A percentile compares a stretch with the other conserved stretches of the same genome.
These are phyloP conservation scores for Tolypocladium ovalisporum DNA, from an alignment of 2,329 filamentous ascomycete genomes.

Conservation along the genomic window DNA sequence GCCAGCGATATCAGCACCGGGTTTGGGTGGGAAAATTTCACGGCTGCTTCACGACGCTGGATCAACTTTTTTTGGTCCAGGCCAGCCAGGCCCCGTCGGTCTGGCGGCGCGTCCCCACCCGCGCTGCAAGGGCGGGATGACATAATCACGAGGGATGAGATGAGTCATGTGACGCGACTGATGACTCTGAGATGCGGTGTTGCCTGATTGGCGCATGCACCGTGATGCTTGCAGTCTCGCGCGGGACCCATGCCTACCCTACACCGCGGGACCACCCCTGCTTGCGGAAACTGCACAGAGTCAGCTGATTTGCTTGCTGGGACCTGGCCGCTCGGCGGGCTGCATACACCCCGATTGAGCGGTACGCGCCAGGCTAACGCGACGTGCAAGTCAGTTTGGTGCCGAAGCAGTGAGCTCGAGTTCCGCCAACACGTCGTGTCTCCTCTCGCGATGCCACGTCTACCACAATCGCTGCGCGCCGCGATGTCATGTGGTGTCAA, in stretches of 20 bases:
- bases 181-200: slow-evolving; percentile 4
- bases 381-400: background rate
- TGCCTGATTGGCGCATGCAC: background rate
- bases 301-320: background rate
- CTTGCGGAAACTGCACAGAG: background rate
- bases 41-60: slow-evolving; percentile 12
- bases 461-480: background rate
- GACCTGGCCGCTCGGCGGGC: background rate
- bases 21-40: slow-evolving; percentile 22
- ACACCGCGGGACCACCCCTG: background rate
- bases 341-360: background rate
- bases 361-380: background rate
- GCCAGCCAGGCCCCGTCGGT: background rate
- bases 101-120: background rate
- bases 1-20: slow-evolving; percentile 11
- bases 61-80: slow-evolving; percentile 21
- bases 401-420: background rate
- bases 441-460: background rate
- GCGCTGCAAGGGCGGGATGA: slow-evolving; percentile 5
- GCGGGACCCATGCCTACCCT: background rate
- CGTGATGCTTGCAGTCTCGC: background rate
- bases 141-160: slow-evolving; percentile 10
- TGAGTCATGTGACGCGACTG: slow-evolving; percentile 7
- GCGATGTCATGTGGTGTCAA: background rate
- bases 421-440: background rate